Evolutionary conservation across 2,329 filamentous ascomycete species (phyloP).

Genomic region (Fusarium zealandicum): DNA sequence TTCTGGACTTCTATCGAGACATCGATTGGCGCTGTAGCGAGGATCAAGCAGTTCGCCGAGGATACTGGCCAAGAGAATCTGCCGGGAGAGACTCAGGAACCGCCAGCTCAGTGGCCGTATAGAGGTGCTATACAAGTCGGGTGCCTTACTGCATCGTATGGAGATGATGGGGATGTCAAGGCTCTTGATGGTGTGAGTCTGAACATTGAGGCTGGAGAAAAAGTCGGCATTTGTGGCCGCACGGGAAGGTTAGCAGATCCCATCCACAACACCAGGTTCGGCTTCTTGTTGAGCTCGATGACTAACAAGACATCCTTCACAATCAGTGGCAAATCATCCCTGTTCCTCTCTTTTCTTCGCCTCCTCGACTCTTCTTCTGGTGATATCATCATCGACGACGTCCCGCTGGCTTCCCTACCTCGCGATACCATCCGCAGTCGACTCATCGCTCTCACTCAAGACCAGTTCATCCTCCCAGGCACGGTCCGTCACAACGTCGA

Average conservation of each 20-base stretch:
- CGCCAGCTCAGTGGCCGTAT: conserved; percentile 43
- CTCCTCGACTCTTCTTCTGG: conserved; percentile 52
- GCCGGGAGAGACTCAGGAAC: conserved; percentile 24
- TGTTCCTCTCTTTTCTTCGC: conserved; percentile 56
- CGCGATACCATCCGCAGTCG: conserved; percentile 53
- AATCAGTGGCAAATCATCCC: conserved; percentile 58
- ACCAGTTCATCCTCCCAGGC: conserved; percentile 56
- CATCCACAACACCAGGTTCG: conserved; percentile 4
- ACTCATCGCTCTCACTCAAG: conserved; percentile 58
- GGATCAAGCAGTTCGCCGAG: conserved; percentile 46
- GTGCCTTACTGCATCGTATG: conserved; percentile 42
- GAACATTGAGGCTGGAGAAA: conserved; percentile 50
- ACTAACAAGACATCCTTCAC: not conserved
- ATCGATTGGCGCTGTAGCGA: conserved; percentile 46
- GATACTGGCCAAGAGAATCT: conserved; percentile 42
- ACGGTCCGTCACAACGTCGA: conserved; percentile 58
- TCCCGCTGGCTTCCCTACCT: conserved; percentile 51
- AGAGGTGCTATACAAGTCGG: conserved; percentile 41
- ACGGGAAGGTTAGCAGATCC: conserved; percentile 47
- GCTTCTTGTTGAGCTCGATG: not conserved
- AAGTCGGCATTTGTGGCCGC: conserved; percentile 60
- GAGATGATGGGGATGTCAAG: conserved; percentile 14
- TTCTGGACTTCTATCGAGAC: conserved; percentile 51
- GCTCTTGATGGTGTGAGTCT: conserved; percentile 37
- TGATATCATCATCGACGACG: conserved; percentile 53